These are phyloP conservation scores for Mycena galericulata DNA, from an alignment of 768 basidiomycete species.

Conservation along the genomic window DNA sequence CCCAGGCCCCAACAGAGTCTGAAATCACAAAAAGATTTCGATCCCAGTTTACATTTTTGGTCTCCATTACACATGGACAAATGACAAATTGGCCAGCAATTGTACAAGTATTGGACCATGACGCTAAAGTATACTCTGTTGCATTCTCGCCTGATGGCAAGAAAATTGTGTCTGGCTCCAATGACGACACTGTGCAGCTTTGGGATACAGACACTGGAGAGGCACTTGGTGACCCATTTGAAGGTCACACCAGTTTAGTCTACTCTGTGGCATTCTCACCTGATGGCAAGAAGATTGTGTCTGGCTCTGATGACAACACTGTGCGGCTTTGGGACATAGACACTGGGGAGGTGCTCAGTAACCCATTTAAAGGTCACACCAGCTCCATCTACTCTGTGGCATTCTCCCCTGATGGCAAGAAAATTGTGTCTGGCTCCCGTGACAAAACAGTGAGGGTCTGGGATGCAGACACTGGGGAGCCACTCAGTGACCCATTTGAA, in stretches of 20 bases:
- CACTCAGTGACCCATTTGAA: too few relatives aligned
- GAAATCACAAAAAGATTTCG: background rate
- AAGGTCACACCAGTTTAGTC: background rate
- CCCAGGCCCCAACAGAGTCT: background rate
- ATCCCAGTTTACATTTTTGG: background rate
- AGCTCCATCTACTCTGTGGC: too few relatives aligned
- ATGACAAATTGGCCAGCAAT: background rate
- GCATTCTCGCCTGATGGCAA: too few relatives aligned
- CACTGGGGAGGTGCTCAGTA: too few relatives aligned
- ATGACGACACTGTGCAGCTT: background rate
- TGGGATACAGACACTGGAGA: background rate
- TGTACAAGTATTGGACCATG: background rate
- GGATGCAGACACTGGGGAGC: too few relatives aligned
- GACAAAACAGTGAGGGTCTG: too few relatives aligned
- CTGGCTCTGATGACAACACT: background rate
- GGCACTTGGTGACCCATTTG: background rate
- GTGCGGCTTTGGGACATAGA: too few relatives aligned
- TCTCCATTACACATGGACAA: background rate
- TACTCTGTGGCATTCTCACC: background rate
- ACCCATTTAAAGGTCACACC: too few relatives aligned
- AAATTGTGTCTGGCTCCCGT: too few relatives aligned
- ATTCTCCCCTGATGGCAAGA: too few relatives aligned
- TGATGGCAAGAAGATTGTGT: background rate
- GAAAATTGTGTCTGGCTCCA: background rate
- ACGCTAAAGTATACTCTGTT: background rate